phyloP scores from a whole-genome alignment of 2,329 filamentous ascomycete genomes.

The Didymosphaeria variabile region DNA sequence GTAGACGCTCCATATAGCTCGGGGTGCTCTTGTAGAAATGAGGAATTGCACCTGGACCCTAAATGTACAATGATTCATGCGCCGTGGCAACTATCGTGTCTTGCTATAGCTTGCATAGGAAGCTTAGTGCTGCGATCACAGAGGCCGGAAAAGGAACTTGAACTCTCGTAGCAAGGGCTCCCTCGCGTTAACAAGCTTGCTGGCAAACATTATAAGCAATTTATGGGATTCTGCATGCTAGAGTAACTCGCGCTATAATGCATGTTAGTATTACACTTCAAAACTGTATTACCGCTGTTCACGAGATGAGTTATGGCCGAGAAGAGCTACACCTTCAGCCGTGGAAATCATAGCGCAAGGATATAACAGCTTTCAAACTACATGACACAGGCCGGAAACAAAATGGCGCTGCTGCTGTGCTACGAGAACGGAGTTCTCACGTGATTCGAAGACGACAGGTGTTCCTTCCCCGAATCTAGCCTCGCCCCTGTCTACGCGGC shows the following conservation, averaged over 20 bases:
- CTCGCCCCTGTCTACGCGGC: conserved; percentile 19
- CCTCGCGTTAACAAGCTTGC: too few relatives aligned
- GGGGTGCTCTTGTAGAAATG: conserved; percentile 18
- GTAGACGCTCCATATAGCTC: not conserved
- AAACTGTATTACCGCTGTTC: too few relatives aligned
- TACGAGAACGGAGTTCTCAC: conserved; percentile 10
- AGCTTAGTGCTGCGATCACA: conserved; percentile 16
- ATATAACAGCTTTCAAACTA: not conserved
- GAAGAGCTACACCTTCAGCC: not conserved
- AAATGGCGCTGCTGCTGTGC: not conserved
- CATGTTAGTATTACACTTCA: too few relatives aligned
- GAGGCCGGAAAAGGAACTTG: too few relatives aligned
- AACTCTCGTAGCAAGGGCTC: too few relatives aligned
- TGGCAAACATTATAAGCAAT: too few relatives aligned
- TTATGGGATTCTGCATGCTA: too few relatives aligned
- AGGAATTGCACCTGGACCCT: conserved; percentile 12
- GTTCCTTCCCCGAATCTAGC: conserved; percentile 19
- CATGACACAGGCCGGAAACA: not conserved
- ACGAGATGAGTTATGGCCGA: too few relatives aligned
- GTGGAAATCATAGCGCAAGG: not conserved
- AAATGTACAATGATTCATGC: not conserved
- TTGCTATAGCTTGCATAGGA: not conserved
- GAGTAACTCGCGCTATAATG: too few relatives aligned
- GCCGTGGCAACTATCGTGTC: not conserved
- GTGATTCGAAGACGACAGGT: conserved; percentile 27